phyloP scores from a whole-genome alignment of 352 stramenopile species.

The Blastocystis sp. region DNA sequence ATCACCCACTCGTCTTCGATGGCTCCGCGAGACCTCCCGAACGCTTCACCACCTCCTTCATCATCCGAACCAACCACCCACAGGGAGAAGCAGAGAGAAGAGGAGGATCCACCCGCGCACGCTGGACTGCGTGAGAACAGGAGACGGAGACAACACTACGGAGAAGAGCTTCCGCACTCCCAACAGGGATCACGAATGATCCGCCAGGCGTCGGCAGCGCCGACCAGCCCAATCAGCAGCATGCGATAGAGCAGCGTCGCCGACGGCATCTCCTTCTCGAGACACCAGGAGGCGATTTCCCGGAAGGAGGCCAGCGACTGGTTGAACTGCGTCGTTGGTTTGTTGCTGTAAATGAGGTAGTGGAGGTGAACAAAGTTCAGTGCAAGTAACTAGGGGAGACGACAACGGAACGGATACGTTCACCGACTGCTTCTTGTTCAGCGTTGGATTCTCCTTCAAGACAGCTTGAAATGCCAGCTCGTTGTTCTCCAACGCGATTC shows the following conservation, averaged over 20 bases:
- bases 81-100: not conserved
- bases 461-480: not conserved
- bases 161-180: not conserved
- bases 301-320: not conserved
- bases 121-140: not conserved
- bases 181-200: not conserved
- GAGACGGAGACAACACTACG: not conserved
- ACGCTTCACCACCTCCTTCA: not conserved
- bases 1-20: not conserved
- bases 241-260: not conserved
- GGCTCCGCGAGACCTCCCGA: not conserved
- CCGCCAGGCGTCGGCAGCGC: not conserved
- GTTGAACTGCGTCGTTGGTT: not conserved
- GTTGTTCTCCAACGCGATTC: not conserved
- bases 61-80: too few species aligned
- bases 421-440: constrained; percentile 17
- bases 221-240: not conserved
- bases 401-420: not conserved
- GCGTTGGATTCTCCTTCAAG: not conserved
- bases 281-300: not conserved
- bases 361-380: not conserved
- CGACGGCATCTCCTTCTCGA: not conserved
- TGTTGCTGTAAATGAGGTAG: not conserved
- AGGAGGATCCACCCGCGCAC: not conserved
- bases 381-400: not conserved